phyloP scores from a whole-genome alignment of 331 rosid genomes.

The Quercus phellos region DNA sequence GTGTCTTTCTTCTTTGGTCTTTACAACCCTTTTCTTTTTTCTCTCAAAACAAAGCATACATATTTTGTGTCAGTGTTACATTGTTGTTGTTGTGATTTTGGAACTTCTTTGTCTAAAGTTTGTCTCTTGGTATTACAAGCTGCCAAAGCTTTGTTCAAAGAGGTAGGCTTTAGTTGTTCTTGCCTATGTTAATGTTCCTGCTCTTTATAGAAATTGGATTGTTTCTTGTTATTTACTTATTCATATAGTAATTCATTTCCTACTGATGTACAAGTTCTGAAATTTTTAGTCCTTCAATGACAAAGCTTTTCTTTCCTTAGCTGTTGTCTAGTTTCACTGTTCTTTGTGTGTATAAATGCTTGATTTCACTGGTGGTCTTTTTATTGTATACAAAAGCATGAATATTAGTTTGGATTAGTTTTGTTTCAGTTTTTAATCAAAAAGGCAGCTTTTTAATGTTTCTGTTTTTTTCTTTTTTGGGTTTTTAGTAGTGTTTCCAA shows the following conservation, averaged over 20 bases:
- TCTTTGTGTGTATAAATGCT: slow-evolving; percentile 2
- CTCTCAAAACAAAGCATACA: background rate
- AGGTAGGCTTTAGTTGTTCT: background rate
- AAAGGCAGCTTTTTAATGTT: background rate
- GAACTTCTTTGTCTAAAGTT: background rate
- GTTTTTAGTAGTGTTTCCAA: background rate
- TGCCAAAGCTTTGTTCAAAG: background rate
- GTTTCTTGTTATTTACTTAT: background rate
- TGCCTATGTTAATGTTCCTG: background rate
- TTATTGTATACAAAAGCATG: slow-evolving; percentile 1
- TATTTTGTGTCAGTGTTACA: background rate
- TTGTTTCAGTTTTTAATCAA: background rate
- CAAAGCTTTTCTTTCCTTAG: slow-evolving; percentile 5
- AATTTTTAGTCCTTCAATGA: background rate
- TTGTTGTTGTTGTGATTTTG: background rate
- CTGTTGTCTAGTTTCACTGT: no score
- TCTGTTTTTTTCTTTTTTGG: background rate
- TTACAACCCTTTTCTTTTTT: background rate
- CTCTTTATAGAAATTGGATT: slow-evolving; percentile 14
- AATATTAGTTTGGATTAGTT: background rate
- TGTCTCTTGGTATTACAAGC: background rate
- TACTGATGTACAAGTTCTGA: background rate
- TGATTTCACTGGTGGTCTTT: background rate
- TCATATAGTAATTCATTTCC: background rate
- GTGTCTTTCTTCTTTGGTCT: background rate